Conservation (phyloP, 2,329 filamentous ascomycete species). For the Aspergillus sp. region DNA sequence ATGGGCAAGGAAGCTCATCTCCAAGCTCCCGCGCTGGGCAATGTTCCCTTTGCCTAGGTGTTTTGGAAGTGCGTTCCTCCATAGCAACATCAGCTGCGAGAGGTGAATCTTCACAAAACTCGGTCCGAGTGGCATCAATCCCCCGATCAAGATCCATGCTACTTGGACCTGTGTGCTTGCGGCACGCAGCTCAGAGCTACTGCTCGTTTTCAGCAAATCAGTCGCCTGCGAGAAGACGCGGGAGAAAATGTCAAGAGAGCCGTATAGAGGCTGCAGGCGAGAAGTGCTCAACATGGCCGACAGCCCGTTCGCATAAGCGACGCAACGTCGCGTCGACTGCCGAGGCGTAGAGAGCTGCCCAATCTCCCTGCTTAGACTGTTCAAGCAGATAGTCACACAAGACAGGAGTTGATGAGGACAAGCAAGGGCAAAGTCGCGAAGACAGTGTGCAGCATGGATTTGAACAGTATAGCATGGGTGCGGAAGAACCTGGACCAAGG, state of each 20-base stretch:
- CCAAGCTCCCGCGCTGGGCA: conserved; percentile 69
- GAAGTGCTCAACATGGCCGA: conserved; percentile 87
- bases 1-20: conserved; percentile 87
- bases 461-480: conserved; percentile 97
- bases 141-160: conserved; percentile 93
- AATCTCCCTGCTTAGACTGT: conserved; percentile 81
- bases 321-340: conserved; percentile 71
- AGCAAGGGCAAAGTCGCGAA: conserved; percentile 78
- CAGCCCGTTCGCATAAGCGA: conserved; percentile 85
- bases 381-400: conserved; percentile 92
- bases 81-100: conserved; percentile 81
- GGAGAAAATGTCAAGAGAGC: conserved; percentile 91
- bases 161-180: conserved; percentile 95
- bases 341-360: conserved; percentile 64
- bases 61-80: conserved; percentile 95
- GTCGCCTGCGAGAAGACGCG: conserved; percentile 85
- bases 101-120: conserved; percentile 99
- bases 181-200: conserved; percentile 78
- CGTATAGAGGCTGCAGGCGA: conserved; percentile 77
- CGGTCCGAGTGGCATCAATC: conserved; percentile 88
- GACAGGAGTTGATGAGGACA: conserved; percentile 87
- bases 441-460: conserved; percentile 73
- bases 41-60: conserved; percentile 89
- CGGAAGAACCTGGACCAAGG: conserved; percentile 77
- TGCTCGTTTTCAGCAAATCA: conserved; percentile 81